Evolutionary conservation across 2,329 filamentous ascomycete species (phyloP).

Genomic region (Trichoderma koningii): DNA sequence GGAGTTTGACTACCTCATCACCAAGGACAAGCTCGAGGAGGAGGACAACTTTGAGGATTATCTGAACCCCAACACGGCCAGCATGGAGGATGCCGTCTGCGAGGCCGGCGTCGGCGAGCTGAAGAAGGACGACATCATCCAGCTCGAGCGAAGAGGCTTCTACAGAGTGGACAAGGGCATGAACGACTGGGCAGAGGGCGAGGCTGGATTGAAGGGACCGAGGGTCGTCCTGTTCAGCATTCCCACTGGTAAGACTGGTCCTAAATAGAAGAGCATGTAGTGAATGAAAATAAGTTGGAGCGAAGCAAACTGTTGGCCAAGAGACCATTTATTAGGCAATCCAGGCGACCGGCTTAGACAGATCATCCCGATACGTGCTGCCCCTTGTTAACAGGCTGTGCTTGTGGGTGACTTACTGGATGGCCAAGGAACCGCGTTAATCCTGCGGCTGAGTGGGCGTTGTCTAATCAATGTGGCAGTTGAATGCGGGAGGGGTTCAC

Average conservation of each 20-base stretch:
- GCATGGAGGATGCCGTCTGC: constrained; percentile 71
- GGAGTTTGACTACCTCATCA: constrained; percentile 94
- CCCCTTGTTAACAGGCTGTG: not conserved
- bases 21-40: constrained; percentile 90
- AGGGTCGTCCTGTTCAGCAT: constrained; percentile 59
- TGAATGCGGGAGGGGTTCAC: too few species aligned
- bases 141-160: constrained; percentile 91
- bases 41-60: constrained; percentile 84
- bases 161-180: constrained; percentile 77
- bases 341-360: too few species aligned
- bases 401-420: too few species aligned
- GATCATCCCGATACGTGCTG: not conserved
- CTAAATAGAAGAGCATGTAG: constrained; percentile 27
- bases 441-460: not conserved
- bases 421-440: not conserved
- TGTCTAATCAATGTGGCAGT: not conserved
- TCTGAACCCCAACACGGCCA: constrained; percentile 74
- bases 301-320: not conserved
- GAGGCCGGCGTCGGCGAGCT: constrained; percentile 78
- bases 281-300: not conserved
- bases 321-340: not conserved
- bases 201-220: constrained; percentile 52
- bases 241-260: constrained; percentile 50
- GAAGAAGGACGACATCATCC: constrained; percentile 87
- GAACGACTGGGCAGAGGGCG: constrained; percentile 51